Base-by-base conservation (phyloP, 1,139 yeast genomes). In the Blastobotrys serpentis region DNA sequence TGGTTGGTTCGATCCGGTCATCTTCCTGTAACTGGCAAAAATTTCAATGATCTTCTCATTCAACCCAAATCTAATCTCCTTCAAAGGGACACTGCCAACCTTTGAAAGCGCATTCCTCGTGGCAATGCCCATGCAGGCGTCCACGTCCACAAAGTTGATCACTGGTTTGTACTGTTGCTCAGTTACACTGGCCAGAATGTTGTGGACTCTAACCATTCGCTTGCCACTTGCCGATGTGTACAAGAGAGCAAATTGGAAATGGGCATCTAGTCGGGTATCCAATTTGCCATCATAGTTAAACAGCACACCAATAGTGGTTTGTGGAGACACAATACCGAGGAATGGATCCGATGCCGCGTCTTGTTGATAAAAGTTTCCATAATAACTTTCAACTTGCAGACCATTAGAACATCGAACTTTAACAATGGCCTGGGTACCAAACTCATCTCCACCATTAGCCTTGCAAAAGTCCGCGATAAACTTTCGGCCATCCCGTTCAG, bases 381-480 rank as follows among this genome's bases (percentile, higher is more conserved):
- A 84, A 64, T 88, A 86, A 50, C 81, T 80, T n/a, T 80, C 70
- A 4, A 92, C 89, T 62, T 87, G 95, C 50, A 94, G 72, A 0
- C 98, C 98, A 55, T 79, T 82, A 1, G 97, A 88, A 60, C 94
- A 86, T 56, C 99, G 84, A 36, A 89, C 78, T 63, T 89, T 89
- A 57, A 92, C 70, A 58, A 85, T 84, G 2, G 86, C 92, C 64
- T 87, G 95, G 59, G 85, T 84, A 3, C 95, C 98, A 11, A 72
- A 63, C 58, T 55, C 66, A 30, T 58, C 58, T 19, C 40, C 19
- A 11, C 51, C 49, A 29, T 56, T 54, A 21, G 56, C 47, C 72
- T 17, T 68, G 59, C 34, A 71, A 57, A 86, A 73, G 37, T 84
- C 86, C 37, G 82, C 79, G 13, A 81, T 76, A 48, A 88, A 73